These are phyloP conservation scores for Cystobasidium pallidum DNA, from an alignment of 1,284 basidiomycete species.

Conservation along the genomic window DNA sequence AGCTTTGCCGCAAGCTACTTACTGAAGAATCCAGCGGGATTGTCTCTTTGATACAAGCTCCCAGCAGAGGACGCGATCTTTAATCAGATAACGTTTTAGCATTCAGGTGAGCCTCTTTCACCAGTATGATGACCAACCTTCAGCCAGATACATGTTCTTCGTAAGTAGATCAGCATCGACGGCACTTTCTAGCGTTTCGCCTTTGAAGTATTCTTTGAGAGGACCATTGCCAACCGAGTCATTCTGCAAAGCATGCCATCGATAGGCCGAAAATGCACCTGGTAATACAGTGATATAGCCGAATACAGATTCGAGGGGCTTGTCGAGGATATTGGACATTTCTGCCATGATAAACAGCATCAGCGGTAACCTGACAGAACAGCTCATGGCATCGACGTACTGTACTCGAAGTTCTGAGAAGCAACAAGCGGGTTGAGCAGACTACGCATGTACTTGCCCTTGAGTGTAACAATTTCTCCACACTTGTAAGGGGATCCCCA, in stretches of 20 bases:
- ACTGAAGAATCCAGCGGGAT: slow-evolving; percentile 85
- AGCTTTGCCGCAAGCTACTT: slow-evolving; percentile 55
- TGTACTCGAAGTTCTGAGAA: slow-evolving; percentile 92
- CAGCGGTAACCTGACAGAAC: background rate
- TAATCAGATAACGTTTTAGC: background rate
- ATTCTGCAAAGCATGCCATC: slow-evolving; percentile 80
- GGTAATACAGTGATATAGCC: slow-evolving; percentile 82
- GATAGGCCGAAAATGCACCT: slow-evolving; percentile 91
- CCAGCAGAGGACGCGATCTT: slow-evolving; percentile 60
- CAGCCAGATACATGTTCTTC: slow-evolving; percentile 87
- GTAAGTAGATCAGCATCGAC: slow-evolving; percentile 60
- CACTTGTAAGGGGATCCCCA: slow-evolving; percentile 17
- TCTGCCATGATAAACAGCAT: slow-evolving; percentile 22
- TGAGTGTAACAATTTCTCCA: slow-evolving; percentile 45
- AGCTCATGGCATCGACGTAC: slow-evolving; percentile 32
- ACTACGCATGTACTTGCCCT: slow-evolving; percentile 62
- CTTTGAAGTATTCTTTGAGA: slow-evolving; percentile 86
- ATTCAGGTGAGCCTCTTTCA: background rate
- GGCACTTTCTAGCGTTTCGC: slow-evolving; percentile 72
- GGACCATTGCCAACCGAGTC: slow-evolving; percentile 81
- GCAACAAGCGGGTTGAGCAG: slow-evolving; percentile 82
- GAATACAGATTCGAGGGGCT: slow-evolving; percentile 76
- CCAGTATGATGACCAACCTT: slow-evolving; percentile 53
- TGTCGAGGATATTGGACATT: slow-evolving; percentile 63
- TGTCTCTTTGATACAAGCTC: slow-evolving; percentile 87